These are phyloP conservation scores for Colletotrichum tofieldiae DNA, from an alignment of 2,329 filamentous ascomycete genomes.

Conservation along the genomic window DNA sequence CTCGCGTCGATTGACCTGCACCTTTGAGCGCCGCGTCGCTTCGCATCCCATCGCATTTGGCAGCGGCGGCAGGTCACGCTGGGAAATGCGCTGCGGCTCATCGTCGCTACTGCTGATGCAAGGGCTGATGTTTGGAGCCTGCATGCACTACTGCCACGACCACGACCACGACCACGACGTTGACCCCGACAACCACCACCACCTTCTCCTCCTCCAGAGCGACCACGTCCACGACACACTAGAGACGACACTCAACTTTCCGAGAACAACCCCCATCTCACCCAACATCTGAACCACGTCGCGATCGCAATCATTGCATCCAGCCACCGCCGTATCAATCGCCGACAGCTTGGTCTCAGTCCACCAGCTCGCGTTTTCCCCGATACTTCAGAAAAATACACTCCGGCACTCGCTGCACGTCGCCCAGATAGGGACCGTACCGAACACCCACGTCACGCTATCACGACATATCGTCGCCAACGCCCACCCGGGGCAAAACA, in stretches of 20 bases:
- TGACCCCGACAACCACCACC: conserved; percentile 26
- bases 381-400: conserved; percentile 7
- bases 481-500: conserved; percentile 10
- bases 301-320: conserved; percentile 30
- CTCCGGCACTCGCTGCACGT: conserved; percentile 12
- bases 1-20: conserved; percentile 42
- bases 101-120: conserved; percentile 41
- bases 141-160: conserved; percentile 33
- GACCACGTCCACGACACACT: conserved; percentile 27
- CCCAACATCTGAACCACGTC: conserved; percentile 28
- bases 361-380: conserved; percentile 32
- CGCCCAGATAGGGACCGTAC: conserved; percentile 28
- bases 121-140: conserved; percentile 40
- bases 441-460: conserved; percentile 36
- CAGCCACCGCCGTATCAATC: conserved; percentile 10
- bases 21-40: conserved; percentile 17
- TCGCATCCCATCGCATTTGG: conserved; percentile 28
- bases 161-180: conserved; percentile 20
- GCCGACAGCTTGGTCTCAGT: conserved; percentile 19
- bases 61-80: conserved; percentile 38
- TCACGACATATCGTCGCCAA: conserved; percentile 34
- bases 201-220: not conserved
- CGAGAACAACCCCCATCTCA: conserved; percentile 22
- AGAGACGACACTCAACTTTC: conserved; percentile 13
- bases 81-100: conserved; percentile 43